Evolutionary conservation across 805 yeast genomes (phyloP), one percentile per base, ranked within the genome.

Genomic region (Saccharomycopsis malanga): DNA sequence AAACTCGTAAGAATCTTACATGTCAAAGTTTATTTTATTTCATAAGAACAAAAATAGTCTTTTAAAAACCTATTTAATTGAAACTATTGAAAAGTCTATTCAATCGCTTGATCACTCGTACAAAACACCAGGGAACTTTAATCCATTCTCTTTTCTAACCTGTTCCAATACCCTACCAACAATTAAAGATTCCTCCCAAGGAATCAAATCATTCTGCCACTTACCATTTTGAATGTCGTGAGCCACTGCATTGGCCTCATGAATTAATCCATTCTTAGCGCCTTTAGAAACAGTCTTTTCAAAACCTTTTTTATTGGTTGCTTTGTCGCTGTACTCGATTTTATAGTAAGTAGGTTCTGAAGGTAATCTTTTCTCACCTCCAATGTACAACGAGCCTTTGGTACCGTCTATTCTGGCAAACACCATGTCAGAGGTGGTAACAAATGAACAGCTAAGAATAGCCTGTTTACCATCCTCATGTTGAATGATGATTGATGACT

Each of bases 191-290:
- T 78, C 82, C 4, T 57, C 66, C 57, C 64, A 66, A 2, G 79
- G 71, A 57, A 68, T 60, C 2, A 58, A 39, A 17, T 54, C 59
- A 49, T 68, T 67, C 52, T 68, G 65, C 14, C 58, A 54, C 45
- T 60, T 63, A 10, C 76, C 76, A 14, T 58, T 61, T 4, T 56
- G 45, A 35, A 77, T 61, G 45, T 70, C 74, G 40, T 65, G 59
- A 3, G 77, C 81, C 25, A 69, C 70, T 3, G 74, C 78, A 54
- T 75, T 71, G 1, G 81, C 81, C 60, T 77, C 82, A 58, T 70
- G 71, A 54, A 72, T 72, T 57, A 76, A 71, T 0, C 83, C 83
- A 41, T 63, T 58, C 39, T 66, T 70, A 2, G 67, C 69, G 6
- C 64, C 58, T 21, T 63, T 37, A 14, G 34, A 58, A 45, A 67